A percentile compares a stretch with the other conserved stretches of the same genome.
Conservation (phyloP, 352 stramenopile genomes). For the Globisporangium nagaii region DNA sequence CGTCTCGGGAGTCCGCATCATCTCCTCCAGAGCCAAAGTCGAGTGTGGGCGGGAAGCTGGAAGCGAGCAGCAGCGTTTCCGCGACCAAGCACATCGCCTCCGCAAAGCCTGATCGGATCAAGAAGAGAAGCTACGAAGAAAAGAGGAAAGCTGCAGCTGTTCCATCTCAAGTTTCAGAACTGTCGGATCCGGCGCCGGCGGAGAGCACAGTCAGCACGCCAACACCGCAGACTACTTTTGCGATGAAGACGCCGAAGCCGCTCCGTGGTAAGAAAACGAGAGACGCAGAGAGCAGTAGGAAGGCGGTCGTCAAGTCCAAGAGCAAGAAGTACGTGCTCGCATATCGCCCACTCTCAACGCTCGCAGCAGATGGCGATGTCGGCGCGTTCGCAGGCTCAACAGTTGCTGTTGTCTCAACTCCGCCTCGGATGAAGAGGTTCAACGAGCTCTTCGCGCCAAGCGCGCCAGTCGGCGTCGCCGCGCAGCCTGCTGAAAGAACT, state of each 20-base stretch:
- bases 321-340: conserved; percentile 9
- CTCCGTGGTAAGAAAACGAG: not conserved
- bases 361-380: not conserved
- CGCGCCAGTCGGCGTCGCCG: not conserved
- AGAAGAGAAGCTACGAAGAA: not conserved
- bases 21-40: not conserved
- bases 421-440: not conserved
- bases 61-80: not conserved
- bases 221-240: not conserved
- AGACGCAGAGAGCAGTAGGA: not conserved
- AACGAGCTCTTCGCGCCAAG: not conserved
- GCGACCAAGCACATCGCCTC: not conserved
- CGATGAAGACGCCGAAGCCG: not conserved
- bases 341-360: conserved; percentile 9
- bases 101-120: not conserved
- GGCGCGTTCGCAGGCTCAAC: not conserved
- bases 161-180: not conserved
- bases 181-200: not conserved
- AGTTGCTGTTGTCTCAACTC: not conserved
- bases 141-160: not conserved
- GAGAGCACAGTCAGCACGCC: not conserved
- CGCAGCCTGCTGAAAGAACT: no score
- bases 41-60: no score
- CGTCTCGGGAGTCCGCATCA: not conserved
- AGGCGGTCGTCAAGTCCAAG: conserved; percentile 1